Evolutionary conservation across 257 asterid species (phyloP).

Genomic region (Salvia splendens): DNA sequence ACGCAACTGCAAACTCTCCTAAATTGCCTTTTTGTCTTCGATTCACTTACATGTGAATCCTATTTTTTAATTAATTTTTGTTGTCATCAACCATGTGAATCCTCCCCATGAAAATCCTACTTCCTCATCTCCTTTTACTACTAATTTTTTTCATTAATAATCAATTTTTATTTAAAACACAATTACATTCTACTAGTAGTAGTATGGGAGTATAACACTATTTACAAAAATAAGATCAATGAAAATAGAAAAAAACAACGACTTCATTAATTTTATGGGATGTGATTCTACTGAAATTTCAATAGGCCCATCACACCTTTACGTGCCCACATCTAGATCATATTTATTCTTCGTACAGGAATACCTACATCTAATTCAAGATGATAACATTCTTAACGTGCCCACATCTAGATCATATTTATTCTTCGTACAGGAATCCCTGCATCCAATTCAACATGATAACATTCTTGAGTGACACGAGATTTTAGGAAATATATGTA

Average conservation of each 20-base stretch:
- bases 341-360: too few species aligned
- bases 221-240: not conserved
- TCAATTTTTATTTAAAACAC: too few species aligned
- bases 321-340: not conserved
- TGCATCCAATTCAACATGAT: too few species aligned
- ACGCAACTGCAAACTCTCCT: not conserved
- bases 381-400: too few species aligned
- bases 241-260: not conserved
- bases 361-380: too few species aligned
- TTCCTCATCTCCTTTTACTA: not conserved
- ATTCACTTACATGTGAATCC: constrained; percentile 25
- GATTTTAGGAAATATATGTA: too few species aligned
- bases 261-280: not conserved
- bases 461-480: too few species aligned
- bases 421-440: too few species aligned
- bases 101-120: not conserved
- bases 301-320: constrained; percentile 12
- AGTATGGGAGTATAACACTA: not conserved
- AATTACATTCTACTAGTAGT: too few species aligned
- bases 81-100: constrained; percentile 23
- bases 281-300: constrained; percentile 2
- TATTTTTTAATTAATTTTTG: constrained; percentile 4
- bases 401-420: not conserved
- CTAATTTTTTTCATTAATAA: too few species aligned
- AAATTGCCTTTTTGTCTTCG: not conserved